These are phyloP conservation scores for Lomentospora prolificans DNA, from an alignment of 2,329 filamentous ascomycete species.

Conservation along the genomic window DNA sequence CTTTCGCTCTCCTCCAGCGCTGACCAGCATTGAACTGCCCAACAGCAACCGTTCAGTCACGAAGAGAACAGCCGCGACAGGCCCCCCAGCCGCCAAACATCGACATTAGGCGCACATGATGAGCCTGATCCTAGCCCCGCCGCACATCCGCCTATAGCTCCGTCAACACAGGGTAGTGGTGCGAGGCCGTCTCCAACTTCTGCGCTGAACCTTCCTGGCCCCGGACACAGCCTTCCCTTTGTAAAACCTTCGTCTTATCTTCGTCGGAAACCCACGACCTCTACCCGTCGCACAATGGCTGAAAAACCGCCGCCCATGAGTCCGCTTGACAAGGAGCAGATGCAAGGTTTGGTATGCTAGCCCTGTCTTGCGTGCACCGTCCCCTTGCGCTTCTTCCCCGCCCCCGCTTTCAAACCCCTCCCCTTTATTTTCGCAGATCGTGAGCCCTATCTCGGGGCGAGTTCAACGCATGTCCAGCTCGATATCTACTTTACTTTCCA, in stretches of 20 bases:
- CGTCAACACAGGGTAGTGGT: conserved; percentile 8
- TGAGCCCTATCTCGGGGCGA: background rate
- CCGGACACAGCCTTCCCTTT: conserved; percentile 42
- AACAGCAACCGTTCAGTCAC: background rate
- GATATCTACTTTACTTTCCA: background rate
- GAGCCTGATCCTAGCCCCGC: conserved; percentile 1
- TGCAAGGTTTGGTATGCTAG: conserved; percentile 62
- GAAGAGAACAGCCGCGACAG: background rate
- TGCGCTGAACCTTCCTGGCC: conserved; percentile 11
- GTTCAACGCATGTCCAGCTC: background rate
- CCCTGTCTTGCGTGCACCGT: background rate
- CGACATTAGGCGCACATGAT: conserved; percentile 7
- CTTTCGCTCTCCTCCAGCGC: background rate
- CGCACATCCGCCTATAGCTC: conserved; percentile 12
- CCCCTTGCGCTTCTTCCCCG: conserved; percentile 9
- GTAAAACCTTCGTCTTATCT: conserved; percentile 53
- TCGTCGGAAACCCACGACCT: conserved; percentile 21
- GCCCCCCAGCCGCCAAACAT: background rate
- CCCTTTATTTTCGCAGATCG: background rate
- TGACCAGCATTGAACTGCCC: background rate
- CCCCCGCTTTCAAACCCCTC: conserved; percentile 7
- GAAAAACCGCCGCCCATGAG: conserved; percentile 22
- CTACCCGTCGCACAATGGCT: conserved; percentile 11
- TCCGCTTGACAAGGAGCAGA: conserved; percentile 64
- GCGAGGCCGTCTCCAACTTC: conserved; percentile 10